Base-by-base conservation (phyloP, 2,329 filamentous ascomycete species). In the Microdochium trichocladiopsis region DNA sequence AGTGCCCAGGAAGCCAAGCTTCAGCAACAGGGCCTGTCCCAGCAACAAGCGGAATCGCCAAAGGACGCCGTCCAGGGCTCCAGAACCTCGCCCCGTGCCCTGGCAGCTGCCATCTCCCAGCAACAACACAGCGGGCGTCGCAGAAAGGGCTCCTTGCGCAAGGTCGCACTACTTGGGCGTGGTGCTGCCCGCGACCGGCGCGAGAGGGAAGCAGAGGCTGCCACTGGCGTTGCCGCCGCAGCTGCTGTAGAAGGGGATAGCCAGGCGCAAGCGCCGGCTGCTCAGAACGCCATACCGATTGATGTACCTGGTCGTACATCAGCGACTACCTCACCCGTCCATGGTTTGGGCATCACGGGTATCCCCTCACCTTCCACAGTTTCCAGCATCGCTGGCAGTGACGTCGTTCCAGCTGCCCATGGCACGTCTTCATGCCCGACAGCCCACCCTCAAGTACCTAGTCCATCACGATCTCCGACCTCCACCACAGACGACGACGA, bases 401-500 rank as follows among this genome's bases (percentile, higher is more conserved):
- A 62, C 71, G 49, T 68, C 60, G 57, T 68, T 63, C 55, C 71
- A 58, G 58, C 66, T 45, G 57, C n/a, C 41, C 11, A 45, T 45
- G 36, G 55, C 52, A 43, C 56, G 37, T 51, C 50, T 22, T 36
- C 50, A 28, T 49, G 57, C 23, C 49, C 57, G 22, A 54, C 60
- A 10, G 57, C 54, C 49, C 56, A 63, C 21, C 57, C 63, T 25
- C 58, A 60, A 50, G 63, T 76, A 43, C 73, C 76, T 25, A 81
- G 77, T 60, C 78, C 81, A 31, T 75, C 76, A 21, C 75, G 82
- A 53, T 78, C 80, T 14, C 80, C 88, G 62, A 80, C 84, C 36
- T 88, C 86, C 24, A 91, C 88, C 3, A 95, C 89, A 1, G 89
- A 95, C 64, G 90, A 95, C 54, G 90, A 95, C 56, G 90, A 95